A percentile compares a stretch with the other conserved stretches of the same genome.
These are phyloP conservation scores for Macadamia tetraphylla DNA, from an alignment of 164 flowering plant species.

Conservation along the genomic window DNA sequence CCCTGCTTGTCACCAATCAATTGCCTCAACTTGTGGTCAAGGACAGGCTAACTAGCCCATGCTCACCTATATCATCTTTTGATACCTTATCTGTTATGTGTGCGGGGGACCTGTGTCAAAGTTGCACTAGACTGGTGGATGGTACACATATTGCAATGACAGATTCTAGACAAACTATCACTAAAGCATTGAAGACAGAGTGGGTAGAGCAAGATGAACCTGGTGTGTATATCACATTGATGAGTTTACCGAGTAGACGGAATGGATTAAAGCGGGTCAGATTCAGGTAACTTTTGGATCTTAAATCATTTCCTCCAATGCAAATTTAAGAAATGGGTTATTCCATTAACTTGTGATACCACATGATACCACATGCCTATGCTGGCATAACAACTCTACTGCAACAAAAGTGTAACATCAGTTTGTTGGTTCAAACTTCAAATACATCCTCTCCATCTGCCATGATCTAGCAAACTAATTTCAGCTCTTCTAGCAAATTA, in stretches of 20 bases:
- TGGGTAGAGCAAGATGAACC: conserved; percentile 71
- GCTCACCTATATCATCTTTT: conserved; percentile 29
- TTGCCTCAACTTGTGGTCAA: conserved; percentile 18
- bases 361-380: too few relatives aligned
- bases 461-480: too few relatives aligned
- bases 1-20: conserved; percentile 6
- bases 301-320: not conserved
- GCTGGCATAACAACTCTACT: too few relatives aligned
- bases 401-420: too few relatives aligned
- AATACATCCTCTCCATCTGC: too few relatives aligned
- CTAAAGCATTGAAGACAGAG: conserved; percentile 29
- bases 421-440: too few relatives aligned
- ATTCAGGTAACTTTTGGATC: conserved; percentile 49
- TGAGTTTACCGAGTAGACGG: conserved; percentile 40
- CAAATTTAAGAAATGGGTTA: too few relatives aligned
- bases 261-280: conserved; percentile 64
- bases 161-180: conserved; percentile 19
- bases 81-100: conserved; percentile 17
- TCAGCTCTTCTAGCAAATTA: too few relatives aligned
- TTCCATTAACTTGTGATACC: too few relatives aligned
- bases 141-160: conserved; percentile 12
- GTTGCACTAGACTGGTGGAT: conserved; percentile 16
- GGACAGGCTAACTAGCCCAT: conserved; percentile 22
- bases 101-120: conserved; percentile 12
- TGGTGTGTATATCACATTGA: conserved; percentile 66